Evolutionary conservation across 495 filamentous ascomycete genomes (phyloP).

Genomic region (Sordaria brevicollis): DNA sequence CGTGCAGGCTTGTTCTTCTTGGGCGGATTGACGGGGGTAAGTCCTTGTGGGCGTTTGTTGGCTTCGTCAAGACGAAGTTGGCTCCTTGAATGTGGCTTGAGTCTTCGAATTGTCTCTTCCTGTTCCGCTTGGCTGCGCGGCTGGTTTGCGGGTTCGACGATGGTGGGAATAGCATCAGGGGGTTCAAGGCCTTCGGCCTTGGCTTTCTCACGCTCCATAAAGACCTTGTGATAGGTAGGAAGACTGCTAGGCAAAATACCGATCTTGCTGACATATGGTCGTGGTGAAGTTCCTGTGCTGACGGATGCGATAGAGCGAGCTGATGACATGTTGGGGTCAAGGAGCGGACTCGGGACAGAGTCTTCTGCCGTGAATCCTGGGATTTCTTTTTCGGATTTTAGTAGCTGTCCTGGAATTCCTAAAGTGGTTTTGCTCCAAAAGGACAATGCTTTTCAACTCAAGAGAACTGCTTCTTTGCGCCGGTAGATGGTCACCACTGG

Average conservation of each 20-base stretch:
- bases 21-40: constrained; percentile 46
- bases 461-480: constrained; percentile 12
- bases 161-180: constrained; percentile 25
- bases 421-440: constrained; percentile 26
- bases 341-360: constrained; percentile 21
- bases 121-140: constrained; percentile 60
- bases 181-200: constrained; percentile 28
- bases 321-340: constrained; percentile 28
- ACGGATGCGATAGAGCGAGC: constrained; percentile 33
- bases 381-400: constrained; percentile 12
- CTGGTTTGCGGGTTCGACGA: constrained; percentile 39
- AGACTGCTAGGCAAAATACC: constrained; percentile 83
- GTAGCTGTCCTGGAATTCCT: constrained; percentile 13
- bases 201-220: constrained; percentile 63
- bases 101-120: constrained; percentile 59
- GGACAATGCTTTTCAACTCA: constrained; percentile 23
- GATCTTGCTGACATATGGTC: constrained; percentile 65
- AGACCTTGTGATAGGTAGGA: constrained; percentile 79
- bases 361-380: constrained; percentile 8
- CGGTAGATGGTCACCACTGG: constrained; percentile 6
- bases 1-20: constrained; percentile 64
- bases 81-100: constrained; percentile 68
- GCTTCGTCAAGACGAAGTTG: constrained; percentile 48
- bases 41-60: constrained; percentile 55
- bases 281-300: constrained; percentile 32